Evolutionary conservation across 2,329 filamentous ascomycete genomes (phyloP), one percentile per base, ranked within the genome.

Genomic region (Aspergillus puulaauensis): DNA sequence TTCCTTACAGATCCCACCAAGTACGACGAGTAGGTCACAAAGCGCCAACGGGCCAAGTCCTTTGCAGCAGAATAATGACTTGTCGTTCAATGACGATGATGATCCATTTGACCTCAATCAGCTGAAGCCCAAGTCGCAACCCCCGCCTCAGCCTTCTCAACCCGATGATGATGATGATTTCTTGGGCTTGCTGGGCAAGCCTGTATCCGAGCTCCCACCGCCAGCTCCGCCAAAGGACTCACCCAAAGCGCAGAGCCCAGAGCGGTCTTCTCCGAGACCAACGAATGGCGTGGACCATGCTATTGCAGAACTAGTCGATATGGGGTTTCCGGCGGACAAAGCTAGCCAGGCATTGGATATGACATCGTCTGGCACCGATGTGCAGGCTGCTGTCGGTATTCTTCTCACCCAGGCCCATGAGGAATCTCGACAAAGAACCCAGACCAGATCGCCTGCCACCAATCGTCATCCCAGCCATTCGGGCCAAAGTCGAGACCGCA

Each of bases 331-430:
- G 0, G 83, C 87, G 0, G 90, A 96, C 58, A 91, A 92, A 68
- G 89, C 95, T n/a, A 83, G 84, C 54, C 82, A 88, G 61, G 95
- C 92, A 5, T 76, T 99, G 41, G 86, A 86, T 11, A 89, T 91
- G 67, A 96, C 90, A 33, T 89, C 91, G 4, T 87, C 87, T 3
- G 90, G 91, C 2, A 77, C 87, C 1, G 89, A 97, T 70, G 86
- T 96, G 9, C 91, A 96, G 72, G 88, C 86, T 49, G 93, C 93
- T 2, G 91, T 96, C 6, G 88, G 93, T 41, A 96, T 89, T 87
- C 82, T 99, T 9, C 78, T 99, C 37, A 95, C 96, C 57, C 90
- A 96, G 71, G 95, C 95, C 6, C 95, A 99, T 72, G 83, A 86
- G 40, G 89, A 96, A 71, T 85, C 91, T 23, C 90, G 88, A 61